Percentiles rank a stretch among this genome's conserved stretches.
Evolutionary conservation across 1,284 basidiomycete genomes (phyloP).

Genomic region (Cronartium ribicola): DNA sequence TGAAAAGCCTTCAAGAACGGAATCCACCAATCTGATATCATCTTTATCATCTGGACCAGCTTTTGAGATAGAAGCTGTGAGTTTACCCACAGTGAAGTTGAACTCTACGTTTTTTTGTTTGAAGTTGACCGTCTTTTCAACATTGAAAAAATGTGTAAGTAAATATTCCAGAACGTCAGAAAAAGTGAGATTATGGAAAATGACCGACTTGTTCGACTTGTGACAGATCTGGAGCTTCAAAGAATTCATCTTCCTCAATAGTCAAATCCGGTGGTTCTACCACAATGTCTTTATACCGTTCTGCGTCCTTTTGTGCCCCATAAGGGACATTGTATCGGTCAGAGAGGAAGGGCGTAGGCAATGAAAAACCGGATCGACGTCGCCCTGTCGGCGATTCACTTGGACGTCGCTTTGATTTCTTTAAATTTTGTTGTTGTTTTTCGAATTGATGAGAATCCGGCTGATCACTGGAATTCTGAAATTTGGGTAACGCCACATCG

Average conservation of each 20-base stretch:
- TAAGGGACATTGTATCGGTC: conserved; percentile 34
- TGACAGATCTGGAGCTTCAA: conserved; percentile 67
- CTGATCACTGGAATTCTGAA: conserved; percentile 59
- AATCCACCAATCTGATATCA: conserved; percentile 72
- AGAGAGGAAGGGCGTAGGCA: conserved; percentile 32
- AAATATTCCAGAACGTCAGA: neutral
- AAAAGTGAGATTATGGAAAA: neutral
- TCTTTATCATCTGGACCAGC: conserved; percentile 55
- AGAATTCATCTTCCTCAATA: conserved; percentile 62
- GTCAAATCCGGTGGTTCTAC: conserved; percentile 6
- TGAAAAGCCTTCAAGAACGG: conserved; percentile 74
- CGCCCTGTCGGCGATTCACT: conserved; percentile 32
- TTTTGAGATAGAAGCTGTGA: conserved; percentile 79
- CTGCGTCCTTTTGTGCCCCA: conserved; percentile 43
- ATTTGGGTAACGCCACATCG: conserved; percentile 82
- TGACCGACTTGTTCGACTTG: conserved; percentile 57
- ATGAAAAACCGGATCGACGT: conserved; percentile 25
- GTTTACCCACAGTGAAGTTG: conserved; percentile 78
- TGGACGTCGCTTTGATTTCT: conserved; percentile 20
- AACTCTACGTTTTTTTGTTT: conserved; percentile 84
- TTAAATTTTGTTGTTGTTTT: conserved; percentile 11
- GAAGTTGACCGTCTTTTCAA: conserved; percentile 58
- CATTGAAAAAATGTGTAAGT: neutral
- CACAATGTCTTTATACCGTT: conserved; percentile 41
- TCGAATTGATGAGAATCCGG: neutral